Base-by-base conservation (phyloP, 257 asterid genomes). In the Primulina huaijiensis region DNA sequence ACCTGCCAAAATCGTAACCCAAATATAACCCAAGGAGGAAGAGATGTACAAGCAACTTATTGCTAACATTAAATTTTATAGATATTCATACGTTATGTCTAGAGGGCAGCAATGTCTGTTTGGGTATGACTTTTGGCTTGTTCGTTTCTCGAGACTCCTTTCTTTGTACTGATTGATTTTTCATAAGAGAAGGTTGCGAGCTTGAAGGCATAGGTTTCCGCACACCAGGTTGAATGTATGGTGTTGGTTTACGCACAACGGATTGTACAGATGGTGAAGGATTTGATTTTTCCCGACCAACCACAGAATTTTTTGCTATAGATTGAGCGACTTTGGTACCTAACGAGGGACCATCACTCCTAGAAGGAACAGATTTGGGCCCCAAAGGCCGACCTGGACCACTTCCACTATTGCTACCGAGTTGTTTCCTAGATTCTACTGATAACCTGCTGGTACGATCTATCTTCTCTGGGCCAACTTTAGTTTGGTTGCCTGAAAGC, bases 321-420 rank as follows among this genome's bases (percentile, higher is more conserved):
- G 88, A 77, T 64, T 79, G 68, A 11, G 77, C 12, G 61, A 55
- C 69, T 77, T 80, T 82, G 79, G 67, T 92, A 61, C 74, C 83
- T 23, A 77, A 60, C 52, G 80, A 64, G 70, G 85, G 74, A 62
- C 57, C 72, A 2, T 82, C 38, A 77, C 62, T 76, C 78, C 76
- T 89, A 3, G 83, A 69, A 29, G 95, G 88, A 59, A 71, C 58
- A 27, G 67, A 65, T 80, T 84, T 87, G 5, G 79, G 72, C 27
- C 75, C 82, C 68, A 77, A 29, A 17, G 96, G 90, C 90, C 90
- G 95, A 14, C 96, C 97, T 11, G 90, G 92, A 59, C 91, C 96
- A 78, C 84, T 86, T 34, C 91, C 91, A 65, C 76, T 83, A 77
- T 82, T 81, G 70, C 77, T 81, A 65, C 83, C 72, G 6, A 78